Conservation (phyloP, 2,329 filamentous ascomycete genomes). For the Trichoderma atroviride region DNA sequence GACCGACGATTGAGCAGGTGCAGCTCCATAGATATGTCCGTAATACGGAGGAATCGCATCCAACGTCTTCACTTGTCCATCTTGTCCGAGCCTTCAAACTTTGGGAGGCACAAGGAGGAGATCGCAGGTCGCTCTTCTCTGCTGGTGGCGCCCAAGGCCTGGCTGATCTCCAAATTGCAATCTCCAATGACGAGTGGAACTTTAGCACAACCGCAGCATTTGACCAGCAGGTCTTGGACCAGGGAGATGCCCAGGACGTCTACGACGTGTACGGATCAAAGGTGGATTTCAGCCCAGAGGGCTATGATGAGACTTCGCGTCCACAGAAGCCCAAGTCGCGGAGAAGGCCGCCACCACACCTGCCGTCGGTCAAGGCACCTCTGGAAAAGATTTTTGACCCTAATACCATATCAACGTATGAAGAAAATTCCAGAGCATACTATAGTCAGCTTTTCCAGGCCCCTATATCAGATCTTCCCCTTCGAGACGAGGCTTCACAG, state of each 20-base stretch:
- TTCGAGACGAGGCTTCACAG: slow-evolving; percentile 58
- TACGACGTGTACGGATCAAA: slow-evolving; percentile 63
- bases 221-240: slow-evolving; percentile 58
- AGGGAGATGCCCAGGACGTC: slow-evolving; percentile 59
- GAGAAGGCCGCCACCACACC: slow-evolving; percentile 59
- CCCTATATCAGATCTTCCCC: slow-evolving; percentile 57
- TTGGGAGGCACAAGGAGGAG: slow-evolving; percentile 76
- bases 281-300: slow-evolving; percentile 55
- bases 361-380: slow-evolving; percentile 60
- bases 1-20: slow-evolving; percentile 70
- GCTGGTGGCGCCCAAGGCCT: slow-evolving; percentile 60
- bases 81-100: slow-evolving; percentile 72
- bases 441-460: slow-evolving; percentile 54
- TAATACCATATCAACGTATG: slow-evolving; percentile 65
- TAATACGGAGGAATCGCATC: slow-evolving; percentile 64
- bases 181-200: slow-evolving; percentile 65
- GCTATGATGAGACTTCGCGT: slow-evolving; percentile 49
- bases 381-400: slow-evolving; percentile 68
- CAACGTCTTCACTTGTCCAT: slow-evolving; percentile 63
- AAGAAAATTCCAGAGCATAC: slow-evolving; percentile 64
- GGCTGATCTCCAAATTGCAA: slow-evolving; percentile 48
- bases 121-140: slow-evolving; percentile 66
- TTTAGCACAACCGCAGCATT: slow-evolving; percentile 69
- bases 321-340: slow-evolving; percentile 57
- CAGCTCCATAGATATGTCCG: slow-evolving; percentile 70